Evolutionary conservation across 805 yeast genomes (phyloP).

Genomic region (Candida manassasensis): DNA sequence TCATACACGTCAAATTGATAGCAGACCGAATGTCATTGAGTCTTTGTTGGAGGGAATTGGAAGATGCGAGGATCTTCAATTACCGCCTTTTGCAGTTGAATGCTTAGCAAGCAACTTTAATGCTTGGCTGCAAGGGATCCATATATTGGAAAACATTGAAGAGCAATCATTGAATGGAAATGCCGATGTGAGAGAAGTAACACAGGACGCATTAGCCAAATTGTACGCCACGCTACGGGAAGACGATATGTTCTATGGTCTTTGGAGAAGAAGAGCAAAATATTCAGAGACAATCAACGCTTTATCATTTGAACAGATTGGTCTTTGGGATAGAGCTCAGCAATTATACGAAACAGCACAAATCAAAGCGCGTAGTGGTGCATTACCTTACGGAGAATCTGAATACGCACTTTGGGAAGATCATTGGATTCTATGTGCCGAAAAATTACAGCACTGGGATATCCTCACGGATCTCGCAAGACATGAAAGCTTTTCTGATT

Average conservation of each 20-base stretch:
- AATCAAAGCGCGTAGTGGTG: constrained; percentile 92
- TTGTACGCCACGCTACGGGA: constrained; percentile 85
- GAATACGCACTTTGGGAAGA: constrained; percentile 98
- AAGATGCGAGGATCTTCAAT: constrained; percentile 61
- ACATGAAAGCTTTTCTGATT: constrained; percentile 95
- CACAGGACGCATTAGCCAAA: constrained; percentile 86
- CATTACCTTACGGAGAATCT: constrained; percentile 88
- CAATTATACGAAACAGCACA: constrained; percentile 95
- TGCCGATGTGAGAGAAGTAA: constrained; percentile 73
- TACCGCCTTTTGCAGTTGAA: constrained; percentile 92
- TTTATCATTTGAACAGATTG: constrained; percentile 88
- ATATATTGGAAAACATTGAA: constrained; percentile 72
- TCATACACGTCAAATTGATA: constrained; percentile 84
- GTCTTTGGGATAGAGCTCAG: constrained; percentile 91
- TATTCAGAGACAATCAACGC: constrained; percentile 92
- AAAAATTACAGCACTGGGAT: constrained; percentile 97
- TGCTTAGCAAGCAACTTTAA: constrained; percentile 82
- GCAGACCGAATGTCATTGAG: constrained; percentile 81
- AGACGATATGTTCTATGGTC: constrained; percentile 94
- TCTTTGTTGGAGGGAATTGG: constrained; percentile 82
- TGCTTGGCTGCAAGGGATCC: constrained; percentile 87
- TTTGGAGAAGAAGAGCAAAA: constrained; percentile 96
- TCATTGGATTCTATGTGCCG: constrained; percentile 96
- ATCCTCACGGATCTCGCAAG: constrained; percentile 92
- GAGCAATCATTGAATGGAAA: constrained; percentile 57